phyloP scores from a whole-genome alignment of 2,329 filamentous ascomycete species.

The Macrophomina tecta region DNA sequence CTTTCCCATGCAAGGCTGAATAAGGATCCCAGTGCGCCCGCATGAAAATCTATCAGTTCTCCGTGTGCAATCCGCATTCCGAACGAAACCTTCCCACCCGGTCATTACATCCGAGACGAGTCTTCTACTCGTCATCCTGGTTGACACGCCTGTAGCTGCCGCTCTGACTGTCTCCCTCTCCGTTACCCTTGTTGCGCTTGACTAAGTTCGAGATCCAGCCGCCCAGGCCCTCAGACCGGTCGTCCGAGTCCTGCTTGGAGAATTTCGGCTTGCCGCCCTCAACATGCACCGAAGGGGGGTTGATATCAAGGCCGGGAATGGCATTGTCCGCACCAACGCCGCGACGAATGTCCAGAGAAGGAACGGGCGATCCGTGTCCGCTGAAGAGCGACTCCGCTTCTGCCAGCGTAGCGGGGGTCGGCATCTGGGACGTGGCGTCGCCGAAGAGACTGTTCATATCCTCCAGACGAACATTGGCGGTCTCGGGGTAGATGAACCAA shows the following conservation, averaged over 20 bases:
- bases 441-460: slow-evolving; percentile 97
- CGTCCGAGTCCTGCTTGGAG: slow-evolving; percentile 33
- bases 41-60: slow-evolving; percentile 24
- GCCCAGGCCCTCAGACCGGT: slow-evolving; percentile 62
- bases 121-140: slow-evolving; percentile 45
- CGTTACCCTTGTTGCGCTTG: slow-evolving; percentile 57
- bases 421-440: slow-evolving; percentile 83
- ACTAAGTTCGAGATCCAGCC: slow-evolving; percentile 75
- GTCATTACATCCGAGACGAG: slow-evolving; percentile 7
- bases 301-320: slow-evolving; percentile 82
- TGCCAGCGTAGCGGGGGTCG: slow-evolving; percentile 76
- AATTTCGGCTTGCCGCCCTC: slow-evolving; percentile 58
- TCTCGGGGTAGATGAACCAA: slow-evolving; percentile 97
- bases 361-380: slow-evolving; percentile 73
- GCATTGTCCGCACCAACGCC: slow-evolving; percentile 65
- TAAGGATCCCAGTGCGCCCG: slow-evolving; percentile 23
- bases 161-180: slow-evolving; percentile 49
- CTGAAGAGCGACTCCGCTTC: slow-evolving; percentile 85
- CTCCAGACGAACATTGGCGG: slow-evolving; percentile 90
- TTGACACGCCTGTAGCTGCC: slow-evolving; percentile 55
- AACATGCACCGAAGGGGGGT: slow-evolving; percentile 70
- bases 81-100: slow-evolving; percentile 4
- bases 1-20: slow-evolving; percentile 20
- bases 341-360: slow-evolving; percentile 74
- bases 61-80: slow-evolving; percentile 25